These are phyloP conservation scores for Yarrowia sp. DNA, from an alignment of 805 yeast genomes.

Conservation along the genomic window DNA sequence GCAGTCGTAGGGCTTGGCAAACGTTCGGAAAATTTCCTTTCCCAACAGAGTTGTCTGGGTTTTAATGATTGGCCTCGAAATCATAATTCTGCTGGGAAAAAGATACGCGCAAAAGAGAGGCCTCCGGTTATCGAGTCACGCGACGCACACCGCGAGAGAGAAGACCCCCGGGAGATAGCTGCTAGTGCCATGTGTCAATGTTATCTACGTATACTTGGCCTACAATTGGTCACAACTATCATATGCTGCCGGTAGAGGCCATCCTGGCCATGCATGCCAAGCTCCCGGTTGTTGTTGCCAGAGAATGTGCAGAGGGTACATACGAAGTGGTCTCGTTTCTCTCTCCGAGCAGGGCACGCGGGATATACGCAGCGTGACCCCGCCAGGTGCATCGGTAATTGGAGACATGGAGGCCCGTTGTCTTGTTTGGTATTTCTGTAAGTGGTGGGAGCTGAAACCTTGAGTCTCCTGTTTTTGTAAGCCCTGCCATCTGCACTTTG, in stretches of 20 bases:
- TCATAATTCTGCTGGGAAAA: background rate
- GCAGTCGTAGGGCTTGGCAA: slow-evolving; percentile 23
- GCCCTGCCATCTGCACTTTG: slow-evolving; percentile 27
- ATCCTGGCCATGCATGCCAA: slow-evolving; percentile 29
- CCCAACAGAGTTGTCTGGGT: slow-evolving; percentile 27
- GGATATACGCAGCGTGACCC: background rate
- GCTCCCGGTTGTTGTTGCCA: background rate
- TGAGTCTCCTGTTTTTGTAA: slow-evolving; percentile 35
- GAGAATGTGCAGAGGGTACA: slow-evolving; percentile 8
- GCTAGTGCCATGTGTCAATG: background rate
- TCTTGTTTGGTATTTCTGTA: background rate
- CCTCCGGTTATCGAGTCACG: slow-evolving; percentile 22
- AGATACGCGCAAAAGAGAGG: slow-evolving; percentile 3
- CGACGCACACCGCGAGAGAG: background rate
- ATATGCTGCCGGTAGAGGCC: slow-evolving; percentile 11
- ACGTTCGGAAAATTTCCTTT: slow-evolving; percentile 24
- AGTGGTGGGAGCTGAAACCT: slow-evolving; percentile 16
- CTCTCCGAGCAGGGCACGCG: slow-evolving; percentile 4
- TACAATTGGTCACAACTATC: slow-evolving; percentile 9
- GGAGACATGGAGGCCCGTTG: background rate
- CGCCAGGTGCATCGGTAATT: slow-evolving; percentile 33
- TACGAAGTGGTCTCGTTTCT: background rate
- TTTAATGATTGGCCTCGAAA: slow-evolving; percentile 27
- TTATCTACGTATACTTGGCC: background rate
- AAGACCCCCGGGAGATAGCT: background rate